Base-by-base conservation (phyloP, 1,284 basidiomycete genomes). In the Ustilago nuda region DNA sequence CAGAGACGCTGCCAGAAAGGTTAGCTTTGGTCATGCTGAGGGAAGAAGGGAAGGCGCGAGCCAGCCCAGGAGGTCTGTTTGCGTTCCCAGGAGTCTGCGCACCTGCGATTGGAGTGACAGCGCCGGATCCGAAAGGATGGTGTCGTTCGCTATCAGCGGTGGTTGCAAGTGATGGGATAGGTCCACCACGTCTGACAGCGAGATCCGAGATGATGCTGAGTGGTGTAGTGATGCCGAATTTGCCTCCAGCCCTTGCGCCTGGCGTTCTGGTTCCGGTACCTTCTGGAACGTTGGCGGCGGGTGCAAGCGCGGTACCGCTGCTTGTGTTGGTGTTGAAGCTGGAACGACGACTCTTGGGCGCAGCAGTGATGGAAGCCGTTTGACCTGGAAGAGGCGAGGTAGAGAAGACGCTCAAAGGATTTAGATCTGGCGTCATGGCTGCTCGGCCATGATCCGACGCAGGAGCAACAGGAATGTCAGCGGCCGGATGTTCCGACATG, bases 171-270 rank as follows among this genome's bases (percentile, higher is more conserved):
- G 33, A 70, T 6, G 64, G 75, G 27, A 80, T 52, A 45, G 67
- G 65, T 33, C 73, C 73, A 12, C 68, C 66, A 12, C 76, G 78
- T 57, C 83, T 84, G 41, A 82, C 82, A 30, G 82, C 81, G 56
- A 85, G 60, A 57, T 85, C 84, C n/a, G 81, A 82, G 41, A 85
- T 85, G 80, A 85, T 85, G 71, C 84, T 85, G 54, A 84, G 61
- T 0, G 82, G 81, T 6, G 63, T 71, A 17, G 81, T 63, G 56
- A 79, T 77, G n/a, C 79, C 80, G 23, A 78, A 66, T 55, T 75
- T 81, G 35, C 80, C 80, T 15, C 66, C 76, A 5, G 66, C 79
- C 39, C 55, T 56, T 36, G 72, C 79, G 32, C 81, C 80, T 32
- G 81, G 80, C n/a, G 78, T 76, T 30, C 73, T 59, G 8, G 74